These are phyloP conservation scores for Hortaea werneckii DNA, from an alignment of 2,329 filamentous ascomycete genomes.

Conservation along the genomic window DNA sequence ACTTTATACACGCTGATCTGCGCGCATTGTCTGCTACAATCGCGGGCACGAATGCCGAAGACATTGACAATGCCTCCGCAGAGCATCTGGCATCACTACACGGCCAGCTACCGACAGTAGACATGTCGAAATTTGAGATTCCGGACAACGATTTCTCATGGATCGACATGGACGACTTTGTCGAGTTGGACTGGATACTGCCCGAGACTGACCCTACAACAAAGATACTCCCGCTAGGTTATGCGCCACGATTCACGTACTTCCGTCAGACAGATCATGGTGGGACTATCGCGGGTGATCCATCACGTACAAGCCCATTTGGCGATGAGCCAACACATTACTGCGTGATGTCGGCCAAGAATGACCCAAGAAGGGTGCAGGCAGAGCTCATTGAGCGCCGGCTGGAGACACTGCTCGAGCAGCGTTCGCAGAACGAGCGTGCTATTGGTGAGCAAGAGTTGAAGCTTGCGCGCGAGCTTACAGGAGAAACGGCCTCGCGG, in stretches of 20 bases:
- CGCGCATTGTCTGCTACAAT: conserved; percentile 88
- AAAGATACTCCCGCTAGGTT: conserved; percentile 85
- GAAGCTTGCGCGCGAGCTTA: conserved; percentile 43
- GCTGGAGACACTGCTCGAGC: conserved; percentile 64
- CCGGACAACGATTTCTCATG: conserved; percentile 91
- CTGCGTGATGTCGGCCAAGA: conserved; percentile 72
- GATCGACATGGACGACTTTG: conserved; percentile 99
- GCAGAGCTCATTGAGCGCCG: conserved; percentile 74
- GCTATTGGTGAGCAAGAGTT: conserved; percentile 68
- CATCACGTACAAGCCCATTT: conserved; percentile 76
- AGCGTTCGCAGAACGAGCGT: conserved; percentile 65
- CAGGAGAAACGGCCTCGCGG: conserved; percentile 36
- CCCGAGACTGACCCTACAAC: conserved; percentile 87
- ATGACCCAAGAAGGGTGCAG: conserved; percentile 79
- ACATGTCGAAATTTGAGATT: conserved; percentile 83
- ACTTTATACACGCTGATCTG: conserved; percentile 83
- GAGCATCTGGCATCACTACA: conserved; percentile 49
- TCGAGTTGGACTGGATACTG: conserved; percentile 92
- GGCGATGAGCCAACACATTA: conserved; percentile 88
- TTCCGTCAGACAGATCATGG: conserved; percentile 93
- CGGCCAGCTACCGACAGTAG: conserved; percentile 41
- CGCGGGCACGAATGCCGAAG: conserved; percentile 65
- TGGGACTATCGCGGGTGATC: conserved; percentile 67
- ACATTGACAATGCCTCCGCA: conserved; percentile 58
- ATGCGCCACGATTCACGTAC: conserved; percentile 90